Base-by-base conservation (phyloP, 768 basidiomycete genomes). In the Leccinum imitatum region DNA sequence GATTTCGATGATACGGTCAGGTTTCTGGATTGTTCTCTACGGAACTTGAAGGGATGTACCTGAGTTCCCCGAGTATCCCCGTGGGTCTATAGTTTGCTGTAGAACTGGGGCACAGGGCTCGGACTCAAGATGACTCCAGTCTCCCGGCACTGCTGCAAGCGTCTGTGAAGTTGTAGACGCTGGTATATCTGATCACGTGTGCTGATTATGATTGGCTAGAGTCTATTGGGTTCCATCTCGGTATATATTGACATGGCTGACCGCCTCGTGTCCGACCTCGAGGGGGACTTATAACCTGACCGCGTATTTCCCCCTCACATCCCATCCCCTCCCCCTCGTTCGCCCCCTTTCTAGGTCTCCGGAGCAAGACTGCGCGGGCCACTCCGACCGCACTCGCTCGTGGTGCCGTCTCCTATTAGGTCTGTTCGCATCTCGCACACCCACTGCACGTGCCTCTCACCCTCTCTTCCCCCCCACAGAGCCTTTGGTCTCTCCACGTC, bases 211-310 rank as follows among this genome's bases (percentile, higher is more conserved):
- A 72, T 72, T 72, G 71, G 71, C 0, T 9, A 33, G 50, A 11
- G 21, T 53, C 57, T 60, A 54, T 69, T 59, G 69, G 65, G 35
- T 57, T 10, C n/a, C 9, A 25, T n/a, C 21, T 57, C 44, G 37
- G 35, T 55, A 59, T 59, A 56, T 55, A 61, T 63, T 61, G 63
- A 53, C 54, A 46, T 23, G 37, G 19, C 51, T 33, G 15, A 7
- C 53, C 21, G 65, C 71, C 71, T 72, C 71, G 65, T 72, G 71
- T 58, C 51, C 0, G 2, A 64, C 71, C 71, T 71, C 67, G 63
- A 69, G 71, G 67, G 23, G 6, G 19, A 48, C 59, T 60, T 68
- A 71, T 63, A 68, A 27, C 58, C 51, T 57, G 48, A 44, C 63
- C 48, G 57, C 50, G 27, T 23, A 55, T 30, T 7, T 5, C 39